Evolutionary conservation across 192 early-diverging fungal species (phyloP).

Genomic region (Umbelopsis ramanniana): DNA sequence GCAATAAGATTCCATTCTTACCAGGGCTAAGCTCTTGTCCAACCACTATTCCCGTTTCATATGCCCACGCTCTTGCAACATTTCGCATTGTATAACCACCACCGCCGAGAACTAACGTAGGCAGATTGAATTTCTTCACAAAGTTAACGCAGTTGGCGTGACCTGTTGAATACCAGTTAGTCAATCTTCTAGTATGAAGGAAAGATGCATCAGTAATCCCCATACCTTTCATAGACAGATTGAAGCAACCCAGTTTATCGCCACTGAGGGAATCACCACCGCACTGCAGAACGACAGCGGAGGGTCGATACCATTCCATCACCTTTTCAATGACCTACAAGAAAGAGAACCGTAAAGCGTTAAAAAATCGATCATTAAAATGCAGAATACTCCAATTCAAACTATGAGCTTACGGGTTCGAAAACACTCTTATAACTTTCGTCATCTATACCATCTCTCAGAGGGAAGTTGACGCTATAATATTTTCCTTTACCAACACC

Average conservation of each 20-base stretch:
- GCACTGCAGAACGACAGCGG: constrained; percentile 93
- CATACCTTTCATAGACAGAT: constrained; percentile 84
- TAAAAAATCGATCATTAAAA: neutral
- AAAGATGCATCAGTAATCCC: neutral
- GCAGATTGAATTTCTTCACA: constrained; percentile 91
- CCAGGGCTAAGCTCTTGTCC: constrained; percentile 71
- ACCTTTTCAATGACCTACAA: constrained; percentile 87
- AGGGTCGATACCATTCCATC: constrained; percentile 92
- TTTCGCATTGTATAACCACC: constrained; percentile 99
- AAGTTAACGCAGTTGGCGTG: constrained; percentile 92
- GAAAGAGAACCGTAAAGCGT: neutral
- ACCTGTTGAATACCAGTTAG: constrained; percentile 42
- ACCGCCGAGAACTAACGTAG: constrained; percentile 91
- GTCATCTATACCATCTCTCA: constrained; percentile 96
- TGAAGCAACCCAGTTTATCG: constrained; percentile 95
- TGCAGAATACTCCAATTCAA: neutral
- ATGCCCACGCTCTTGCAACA: constrained; percentile 94
- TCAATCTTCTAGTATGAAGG: neutral
- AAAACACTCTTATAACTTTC: constrained; percentile 76
- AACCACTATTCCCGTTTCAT: constrained; percentile 88
- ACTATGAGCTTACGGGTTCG: constrained; percentile 52
- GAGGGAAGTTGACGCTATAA: constrained; percentile 93
- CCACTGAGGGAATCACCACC: constrained; percentile 96
- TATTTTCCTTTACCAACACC: constrained; percentile 88
- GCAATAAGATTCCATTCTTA: constrained; percentile 23